Conservation (phyloP, 2,329 filamentous ascomycete genomes). For the Helminthosporium solani region DNA sequence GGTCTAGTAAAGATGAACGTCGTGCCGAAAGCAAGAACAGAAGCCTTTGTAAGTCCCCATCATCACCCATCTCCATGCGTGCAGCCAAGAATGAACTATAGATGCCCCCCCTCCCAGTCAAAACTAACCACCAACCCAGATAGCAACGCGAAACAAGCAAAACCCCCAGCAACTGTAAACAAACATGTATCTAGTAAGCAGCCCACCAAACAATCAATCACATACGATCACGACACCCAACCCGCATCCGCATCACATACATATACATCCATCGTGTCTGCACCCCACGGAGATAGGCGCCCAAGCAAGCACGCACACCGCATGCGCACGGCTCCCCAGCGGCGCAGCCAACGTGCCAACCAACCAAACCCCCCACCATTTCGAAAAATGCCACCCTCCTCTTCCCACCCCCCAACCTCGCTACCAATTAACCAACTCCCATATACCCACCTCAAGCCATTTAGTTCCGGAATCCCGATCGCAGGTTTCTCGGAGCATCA, state of each 20-base stretch:
- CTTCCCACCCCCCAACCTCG: no score
- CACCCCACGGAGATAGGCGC: neutral
- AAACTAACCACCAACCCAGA: neutral
- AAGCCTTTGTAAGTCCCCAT: conserved; percentile 51
- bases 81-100: no score
- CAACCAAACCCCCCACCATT: no score
- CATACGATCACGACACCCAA: neutral
- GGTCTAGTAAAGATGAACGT: conserved; percentile 80
- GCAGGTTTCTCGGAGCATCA: no score
- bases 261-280: neutral
- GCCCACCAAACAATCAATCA: neutral
- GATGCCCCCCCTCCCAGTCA: no score
- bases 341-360: neutral
- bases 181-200: no score
- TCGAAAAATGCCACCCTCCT: no score
- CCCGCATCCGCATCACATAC: neutral
- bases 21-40: conserved; percentile 69
- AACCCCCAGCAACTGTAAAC: neutral
- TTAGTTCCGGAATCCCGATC: no score
- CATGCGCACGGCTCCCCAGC: neutral
- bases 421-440: no score
- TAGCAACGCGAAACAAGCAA: neutral
- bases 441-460: no score
- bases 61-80: no score
- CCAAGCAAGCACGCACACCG: neutral